phyloP scores from a whole-genome alignment of 495 filamentous ascomycete genomes.

The Umbilicaria muhlenbergii region DNA sequence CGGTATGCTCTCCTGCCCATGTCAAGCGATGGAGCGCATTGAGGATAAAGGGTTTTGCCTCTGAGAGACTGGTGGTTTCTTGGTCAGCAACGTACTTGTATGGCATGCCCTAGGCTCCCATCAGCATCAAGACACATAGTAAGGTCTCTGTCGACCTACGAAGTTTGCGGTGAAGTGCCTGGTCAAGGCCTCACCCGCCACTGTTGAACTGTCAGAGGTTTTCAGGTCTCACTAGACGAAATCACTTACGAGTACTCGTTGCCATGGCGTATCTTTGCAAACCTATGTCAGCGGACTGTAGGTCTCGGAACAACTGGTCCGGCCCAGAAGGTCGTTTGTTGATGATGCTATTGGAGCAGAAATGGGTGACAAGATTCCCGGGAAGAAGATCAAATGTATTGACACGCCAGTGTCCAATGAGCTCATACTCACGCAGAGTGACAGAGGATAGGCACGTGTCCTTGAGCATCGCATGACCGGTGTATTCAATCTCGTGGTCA shows the following conservation, averaged over 20 bases:
- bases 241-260: conserved; percentile 23
- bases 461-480: conserved; percentile 9
- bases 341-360: conserved; percentile 36
- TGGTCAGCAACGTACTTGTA: conserved; percentile 71
- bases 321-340: conserved; percentile 37
- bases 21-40: conserved; percentile 42
- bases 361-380: conserved; percentile 34
- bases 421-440: not conserved
- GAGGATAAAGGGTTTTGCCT: conserved; percentile 41
- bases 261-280: conserved; percentile 38
- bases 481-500: conserved; percentile 13
- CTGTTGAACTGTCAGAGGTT: conserved; percentile 8
- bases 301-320: conserved; percentile 42
- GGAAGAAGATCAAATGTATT: conserved; percentile 1
- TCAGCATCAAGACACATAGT: conserved; percentile 4
- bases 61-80: conserved; percentile 42
- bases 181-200: conserved; percentile 34
- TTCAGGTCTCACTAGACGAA: not conserved
- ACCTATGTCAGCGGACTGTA: conserved; percentile 44
- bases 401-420: not conserved
- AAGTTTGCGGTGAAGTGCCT: conserved; percentile 59
- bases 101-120: conserved; percentile 44
- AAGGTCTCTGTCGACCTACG: conserved; percentile 27
- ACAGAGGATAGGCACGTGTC: not conserved
- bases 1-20: conserved; percentile 42